Evolutionary conservation across 345 rosid genomes (phyloP), one percentile per base, ranked within the genome.

Genomic region (Geranium rotundifolium): DNA sequence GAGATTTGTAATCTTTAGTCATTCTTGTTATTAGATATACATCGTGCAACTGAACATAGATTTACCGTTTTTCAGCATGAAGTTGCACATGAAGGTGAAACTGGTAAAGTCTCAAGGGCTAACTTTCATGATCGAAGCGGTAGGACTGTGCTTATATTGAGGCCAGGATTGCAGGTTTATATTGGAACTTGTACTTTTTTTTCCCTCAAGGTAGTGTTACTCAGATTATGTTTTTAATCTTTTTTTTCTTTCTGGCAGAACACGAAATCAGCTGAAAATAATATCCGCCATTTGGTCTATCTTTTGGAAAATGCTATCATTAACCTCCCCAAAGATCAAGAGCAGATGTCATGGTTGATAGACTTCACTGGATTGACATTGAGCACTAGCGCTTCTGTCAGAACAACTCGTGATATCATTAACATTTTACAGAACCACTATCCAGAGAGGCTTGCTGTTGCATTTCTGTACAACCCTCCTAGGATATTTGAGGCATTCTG

Each of bases 321-420:
- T 10, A 90, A 87, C 73, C 97, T 93, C 30, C 76, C 81, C 0
- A 90, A 84, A 66, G 89, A 87, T 65, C 96, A 90, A 76, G 91
- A 88, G 66, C 86, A 85, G 69, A 90, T 81, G 96, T 73, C 96
- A 63, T 90, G 96, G 95, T 71, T 93, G 77, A 79, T 90, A 7
- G 99, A 93, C 75, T 93, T 90, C 74, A 86, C 96, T 54, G 96
- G 96, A 1, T 86, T 90, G 89, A 76, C 99, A 5, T 56, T 84
- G 73, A 78, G 66, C 17, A 60, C 66, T 57, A 81, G 71, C 59
- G 63, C 63, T 5, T 67, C 86, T 2, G 62, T 92, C 70, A 79
- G 75, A 67, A 76, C 90, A 55, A 84, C 95, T 13, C 95, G 88
- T 0, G 99, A 90, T 3, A 77, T 85, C 55, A 16, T 82, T 60